A percentile compares a stretch with the other conserved stretches of the same genome.
These are phyloP conservation scores for Pisolithus orientalis DNA, from an alignment of 768 basidiomycete species.

Conservation along the genomic window DNA sequence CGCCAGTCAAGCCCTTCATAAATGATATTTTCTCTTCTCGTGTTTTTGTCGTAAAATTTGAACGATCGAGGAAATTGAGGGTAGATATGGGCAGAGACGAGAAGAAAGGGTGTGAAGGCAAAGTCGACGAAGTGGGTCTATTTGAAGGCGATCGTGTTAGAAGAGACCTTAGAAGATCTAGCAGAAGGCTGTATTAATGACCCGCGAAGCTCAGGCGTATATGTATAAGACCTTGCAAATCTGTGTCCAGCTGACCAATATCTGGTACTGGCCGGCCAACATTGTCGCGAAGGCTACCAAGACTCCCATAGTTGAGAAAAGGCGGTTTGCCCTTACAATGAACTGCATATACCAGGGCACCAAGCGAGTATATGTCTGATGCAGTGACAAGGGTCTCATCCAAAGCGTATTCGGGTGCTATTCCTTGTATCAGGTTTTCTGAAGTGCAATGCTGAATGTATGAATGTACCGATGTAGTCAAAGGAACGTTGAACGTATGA, in stretches of 20 bases:
- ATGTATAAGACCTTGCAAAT: constrained; percentile 57
- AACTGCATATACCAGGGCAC: constrained; percentile 86
- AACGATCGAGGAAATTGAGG: constrained; percentile 91
- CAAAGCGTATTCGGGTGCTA: constrained; percentile 91
- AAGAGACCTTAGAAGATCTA: constrained; percentile 74
- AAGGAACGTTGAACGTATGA: constrained; percentile 84
- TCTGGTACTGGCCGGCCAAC: constrained; percentile 57
- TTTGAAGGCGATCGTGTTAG: constrained; percentile 71
- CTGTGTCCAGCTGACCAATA: constrained; percentile 59
- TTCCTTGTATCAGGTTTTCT: constrained; percentile 5
- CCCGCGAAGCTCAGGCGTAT: constrained; percentile 1
- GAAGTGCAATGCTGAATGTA: neutral
- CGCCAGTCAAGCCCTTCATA: constrained; percentile 81
- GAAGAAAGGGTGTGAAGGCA: constrained; percentile 87
- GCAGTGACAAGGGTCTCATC: constrained; percentile 83
- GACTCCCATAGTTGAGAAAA: constrained; percentile 76
- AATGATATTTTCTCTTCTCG: constrained; percentile 95
- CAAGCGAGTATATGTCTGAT: constrained; percentile 91
- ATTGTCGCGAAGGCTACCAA: constrained; percentile 64
- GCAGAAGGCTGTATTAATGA: constrained; percentile 4
- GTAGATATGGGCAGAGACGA: constrained; percentile 94
- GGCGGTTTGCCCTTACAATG: constrained; percentile 86
- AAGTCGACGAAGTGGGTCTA: constrained; percentile 70
- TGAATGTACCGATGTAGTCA: constrained; percentile 77
- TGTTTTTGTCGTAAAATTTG: constrained; percentile 91